Base-by-base conservation (phyloP, 441 rosid species). In the Erodium chrysanthum region DNA sequence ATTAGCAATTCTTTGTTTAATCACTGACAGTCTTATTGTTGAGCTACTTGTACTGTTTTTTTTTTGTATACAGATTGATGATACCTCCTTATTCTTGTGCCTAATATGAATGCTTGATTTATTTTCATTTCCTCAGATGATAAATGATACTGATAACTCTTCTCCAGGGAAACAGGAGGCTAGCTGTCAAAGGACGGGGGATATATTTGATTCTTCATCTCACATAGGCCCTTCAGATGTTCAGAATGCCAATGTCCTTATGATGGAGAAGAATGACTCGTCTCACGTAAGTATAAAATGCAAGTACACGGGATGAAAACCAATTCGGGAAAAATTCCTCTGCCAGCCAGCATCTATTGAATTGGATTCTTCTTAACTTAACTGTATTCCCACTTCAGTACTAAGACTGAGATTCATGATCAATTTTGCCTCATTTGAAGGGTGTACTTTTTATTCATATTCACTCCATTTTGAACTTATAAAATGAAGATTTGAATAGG, bases 91-190 rank as follows among this genome's bases (percentile, higher is more conserved):
- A 52, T 52, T 52, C 5, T 52, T 17, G 23, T 1, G 59, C 59
- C 23, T 7, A 56, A 56, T 56, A 2, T 56, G 27, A 20, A 56
- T 56, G 0, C 21, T 20, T 56, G 3, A 20, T 56, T 9, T 56
- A 11, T 21, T 56, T 56, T 18, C 61, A 56, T 56, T 20, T 56
- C 61, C 10, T 20, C 27, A 20, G 5, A 18, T 56, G 61, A 20
- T 56, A 18, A 56, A 56, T 56, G 61, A 56, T 20, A 6, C 12
- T 56, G 23, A 20, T 56, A 56, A 56, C 61, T 56, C 61, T 56
- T 56, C 61, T 21, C 60, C 61, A 56, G 61, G 61, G 25, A 56
- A 56, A 56, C 61, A 56, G 61, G 61, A 56, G 27, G 61, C 61
- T 56, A 56, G 23, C 9, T 56, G 61, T 56, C 12, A 56, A 20